Evolutionary conservation across 1,284 basidiomycete genomes (phyloP), one percentile per base, ranked within the genome.

Genomic region (Cryptococcus sp.): DNA sequence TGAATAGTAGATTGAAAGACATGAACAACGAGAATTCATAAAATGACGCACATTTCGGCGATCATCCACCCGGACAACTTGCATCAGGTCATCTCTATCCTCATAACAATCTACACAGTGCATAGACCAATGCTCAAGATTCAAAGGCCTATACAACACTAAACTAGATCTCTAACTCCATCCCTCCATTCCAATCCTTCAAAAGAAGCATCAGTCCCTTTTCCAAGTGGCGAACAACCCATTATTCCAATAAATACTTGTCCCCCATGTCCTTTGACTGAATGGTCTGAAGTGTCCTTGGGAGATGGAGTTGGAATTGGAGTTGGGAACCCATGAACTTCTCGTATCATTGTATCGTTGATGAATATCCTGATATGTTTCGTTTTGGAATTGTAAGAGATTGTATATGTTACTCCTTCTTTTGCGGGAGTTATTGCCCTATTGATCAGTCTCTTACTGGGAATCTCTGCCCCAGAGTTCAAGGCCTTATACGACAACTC

Each of bases 181-280:
- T 59, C 53, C 43, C 36, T 54, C 40, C 62, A 34, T 22, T 50
- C 47, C 39, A 69, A 69, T 32, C 56, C 36, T 11, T 32, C 54
- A 44, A 63, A 68, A 3, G 11, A 31, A 0, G 56, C 57, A 14
- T 52, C 43, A 10, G 57, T 56, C 0, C 61, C 64, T 4, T 56
- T 60, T 1, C 57, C 58, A 25, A 61, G 50, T 1, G 67, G 67
- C 7, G 42, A 50, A 56, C 64, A 67, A 7, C 52, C 63, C 67
- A 69, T 65, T 42, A 69, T 53, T 5, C 67, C 67, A 7, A 69
- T 48, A 18, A 62, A 61, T 19, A 60, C 58, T 37, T 57, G 55
- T 31, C 22, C 32, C 32, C 32, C 32, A 34, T 16, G 10, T 16
- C 32, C 32, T 9, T 34, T 34, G 10, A 34, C 16, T 16, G 9